Evolutionary conservation across 805 yeast species (phyloP).

Genomic region (Henningerozyma blattae): DNA sequence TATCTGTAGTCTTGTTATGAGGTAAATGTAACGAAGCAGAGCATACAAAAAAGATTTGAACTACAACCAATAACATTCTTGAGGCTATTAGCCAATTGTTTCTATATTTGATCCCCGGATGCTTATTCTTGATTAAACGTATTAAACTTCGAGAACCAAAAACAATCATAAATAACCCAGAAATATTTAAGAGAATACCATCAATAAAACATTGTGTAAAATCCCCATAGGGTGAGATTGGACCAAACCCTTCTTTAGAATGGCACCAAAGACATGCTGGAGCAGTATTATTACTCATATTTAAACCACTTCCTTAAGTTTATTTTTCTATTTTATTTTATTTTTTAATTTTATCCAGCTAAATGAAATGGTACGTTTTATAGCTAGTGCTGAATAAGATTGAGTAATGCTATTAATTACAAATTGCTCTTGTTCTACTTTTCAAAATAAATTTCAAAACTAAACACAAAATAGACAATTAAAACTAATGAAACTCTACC

Average conservation of each 20-base stretch:
- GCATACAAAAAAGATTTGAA: conserved; percentile 23
- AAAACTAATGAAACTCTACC: too few species aligned
- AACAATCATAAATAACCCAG: conserved; percentile 32
- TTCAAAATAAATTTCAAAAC: too few species aligned
- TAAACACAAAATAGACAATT: too few species aligned
- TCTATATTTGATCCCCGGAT: conserved; percentile 24
- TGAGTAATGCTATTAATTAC: too few species aligned
- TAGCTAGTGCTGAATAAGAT: too few species aligned
- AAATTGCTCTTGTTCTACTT: too few species aligned
- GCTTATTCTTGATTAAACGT: conserved; percentile 12
- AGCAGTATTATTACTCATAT: too few species aligned
- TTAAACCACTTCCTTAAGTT: background rate
- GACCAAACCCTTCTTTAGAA: conserved; percentile 31
- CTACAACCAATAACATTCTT: conserved; percentile 23
- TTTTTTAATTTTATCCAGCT: background rate
- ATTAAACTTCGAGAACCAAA: conserved; percentile 31
- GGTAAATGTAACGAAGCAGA: conserved; percentile 13
- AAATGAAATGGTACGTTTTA: background rate
- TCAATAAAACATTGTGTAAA: conserved; percentile 50
- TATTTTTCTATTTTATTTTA: too few species aligned
- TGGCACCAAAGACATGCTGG: conserved; percentile 14
- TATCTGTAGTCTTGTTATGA: conserved; percentile 7
- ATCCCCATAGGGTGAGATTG: conserved; percentile 37
- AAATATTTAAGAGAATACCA: conserved; percentile 33
- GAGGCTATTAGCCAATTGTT: conserved; percentile 27